Evolutionary conservation across 2,329 filamentous ascomycete genomes (phyloP).

Genomic region (Trichoderma cornu-damae): DNA sequence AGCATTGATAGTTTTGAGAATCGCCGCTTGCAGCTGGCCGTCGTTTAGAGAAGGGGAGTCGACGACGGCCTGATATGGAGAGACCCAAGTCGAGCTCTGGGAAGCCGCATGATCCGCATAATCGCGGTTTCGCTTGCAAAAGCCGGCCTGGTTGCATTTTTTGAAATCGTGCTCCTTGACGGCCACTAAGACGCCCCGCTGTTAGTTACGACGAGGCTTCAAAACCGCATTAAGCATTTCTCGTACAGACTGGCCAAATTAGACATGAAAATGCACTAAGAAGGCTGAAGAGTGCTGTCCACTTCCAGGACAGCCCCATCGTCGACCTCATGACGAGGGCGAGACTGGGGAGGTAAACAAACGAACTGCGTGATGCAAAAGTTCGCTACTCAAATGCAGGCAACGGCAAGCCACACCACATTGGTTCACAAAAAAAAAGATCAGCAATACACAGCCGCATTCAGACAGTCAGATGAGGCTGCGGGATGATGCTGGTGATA

Average conservation of each 20-base stretch:
- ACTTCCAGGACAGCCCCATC: slow-evolving; percentile 51
- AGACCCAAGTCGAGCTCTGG: slow-evolving; percentile 62
- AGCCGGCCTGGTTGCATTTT: slow-evolving; percentile 90
- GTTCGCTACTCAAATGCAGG: neutral
- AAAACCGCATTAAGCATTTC: neutral
- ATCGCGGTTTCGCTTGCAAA: slow-evolving; percentile 90
- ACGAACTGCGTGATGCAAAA: slow-evolving; percentile 1
- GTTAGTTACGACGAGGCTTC: slow-evolving; percentile 20
- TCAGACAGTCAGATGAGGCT: neutral
- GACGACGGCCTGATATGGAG: slow-evolving; percentile 73
- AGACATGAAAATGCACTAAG: slow-evolving; percentile 55
- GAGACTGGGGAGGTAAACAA: slow-evolving; percentile 18
- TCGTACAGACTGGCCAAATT: slow-evolving; percentile 60
- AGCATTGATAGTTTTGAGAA: slow-evolving; percentile 72
- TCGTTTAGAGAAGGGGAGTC: slow-evolving; percentile 70
- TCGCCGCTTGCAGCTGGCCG: slow-evolving; percentile 70
- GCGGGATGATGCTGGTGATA: slow-evolving; percentile 1
- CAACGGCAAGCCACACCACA: slow-evolving; percentile 16
- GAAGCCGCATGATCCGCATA: slow-evolving; percentile 73
- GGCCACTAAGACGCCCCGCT: slow-evolving; percentile 48
- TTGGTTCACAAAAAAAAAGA: neutral
- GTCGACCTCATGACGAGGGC: slow-evolving; percentile 44
- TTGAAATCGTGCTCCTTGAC: slow-evolving; percentile 99
- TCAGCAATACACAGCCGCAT: neutral
- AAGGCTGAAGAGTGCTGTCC: slow-evolving; percentile 60